These are phyloP conservation scores for Leccinum fuscescens DNA, from an alignment of 1,284 basidiomycete species.

Conservation along the genomic window DNA sequence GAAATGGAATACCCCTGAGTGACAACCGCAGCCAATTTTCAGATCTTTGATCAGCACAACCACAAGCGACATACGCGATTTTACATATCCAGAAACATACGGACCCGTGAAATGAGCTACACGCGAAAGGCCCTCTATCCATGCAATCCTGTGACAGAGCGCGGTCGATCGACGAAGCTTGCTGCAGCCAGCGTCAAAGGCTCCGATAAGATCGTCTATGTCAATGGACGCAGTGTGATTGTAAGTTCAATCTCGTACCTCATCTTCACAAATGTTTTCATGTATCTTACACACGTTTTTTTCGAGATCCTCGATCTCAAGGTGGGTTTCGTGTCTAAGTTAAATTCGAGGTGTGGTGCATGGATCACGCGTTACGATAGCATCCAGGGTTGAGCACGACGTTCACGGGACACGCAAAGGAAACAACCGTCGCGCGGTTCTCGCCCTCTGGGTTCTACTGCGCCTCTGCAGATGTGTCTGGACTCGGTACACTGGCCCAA, in stretches of 20 bases:
- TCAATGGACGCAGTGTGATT: constrained; percentile 83
- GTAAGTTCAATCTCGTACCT: constrained; percentile 46
- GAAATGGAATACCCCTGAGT: constrained; percentile 21
- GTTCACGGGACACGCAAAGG: constrained; percentile 82
- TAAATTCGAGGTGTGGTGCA: background rate
- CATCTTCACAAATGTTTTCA: background rate
- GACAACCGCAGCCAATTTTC: constrained; percentile 14
- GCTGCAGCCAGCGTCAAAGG: constrained; percentile 60
- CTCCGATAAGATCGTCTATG: constrained; percentile 78
- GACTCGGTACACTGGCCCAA: constrained; percentile 57
- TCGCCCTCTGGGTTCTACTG: constrained; percentile 95
- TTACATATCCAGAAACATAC: constrained; percentile 1
- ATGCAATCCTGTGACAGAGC: constrained; percentile 71
- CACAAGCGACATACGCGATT: background rate
- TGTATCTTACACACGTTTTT: constrained; percentile 1
- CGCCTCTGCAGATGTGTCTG: constrained; percentile 82
- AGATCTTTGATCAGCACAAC: constrained; percentile 4
- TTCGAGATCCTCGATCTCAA: constrained; percentile 61
- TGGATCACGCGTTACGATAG: constrained; percentile 26
- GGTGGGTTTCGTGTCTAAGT: constrained; percentile 30
- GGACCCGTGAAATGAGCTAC: constrained; percentile 22
- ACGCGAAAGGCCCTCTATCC: constrained; percentile 53
- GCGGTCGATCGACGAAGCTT: constrained; percentile 81
- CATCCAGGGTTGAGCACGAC: constrained; percentile 56
- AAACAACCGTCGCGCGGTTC: constrained; percentile 86